Base-by-base conservation (phyloP, 441 rosid genomes). In the Jatropha multifida region DNA sequence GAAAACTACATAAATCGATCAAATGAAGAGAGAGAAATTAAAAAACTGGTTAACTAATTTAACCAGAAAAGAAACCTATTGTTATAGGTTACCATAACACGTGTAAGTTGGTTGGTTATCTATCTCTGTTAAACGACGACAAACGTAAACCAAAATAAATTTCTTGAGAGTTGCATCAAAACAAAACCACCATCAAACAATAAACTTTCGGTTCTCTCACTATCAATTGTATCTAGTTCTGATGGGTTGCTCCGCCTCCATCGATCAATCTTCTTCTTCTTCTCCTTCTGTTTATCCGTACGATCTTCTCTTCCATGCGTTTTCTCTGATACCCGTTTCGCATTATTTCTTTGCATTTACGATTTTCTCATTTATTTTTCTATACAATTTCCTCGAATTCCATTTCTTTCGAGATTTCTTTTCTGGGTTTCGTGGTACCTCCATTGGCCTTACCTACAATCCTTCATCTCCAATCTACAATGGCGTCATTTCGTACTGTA, bases 341-440 rank as follows among this genome's bases (percentile, higher is more conserved):
- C 97, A 91, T 72, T 91, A 86, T 68, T 51, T 86, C 23, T 27
- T 86, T n/a, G 82, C 76, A 8, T 74, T 86, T 66, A 18, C 66
- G 64, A 0, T 87, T 27, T 0, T 76, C 58, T 75, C 51, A 18
- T 18, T 79, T 63, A 51, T 76, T 38, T 87, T 88, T 61, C 83
- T 93, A 60, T 93, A 90, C 88, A 79, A 86, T 69, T 88, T 90
- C 81, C 54, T 91, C 52, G 95, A 87, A 72, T 79, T 88, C 26
- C 97, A 93, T 77, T 89, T 91, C 83, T 64, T 93, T 10, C 85
- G 78, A 12, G 94, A 89, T 65, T 23, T 83, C 3, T 37, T 86
- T 73, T 65, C 79, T 65, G 84, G 86, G 4, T 83, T 84, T 65
- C 82, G 88, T 51, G 91, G 89, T 67, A 76, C 77, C 59, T 79